Base-by-base conservation (phyloP, 495 filamentous ascomycete genomes). In the Chaetomium tenue region DNA sequence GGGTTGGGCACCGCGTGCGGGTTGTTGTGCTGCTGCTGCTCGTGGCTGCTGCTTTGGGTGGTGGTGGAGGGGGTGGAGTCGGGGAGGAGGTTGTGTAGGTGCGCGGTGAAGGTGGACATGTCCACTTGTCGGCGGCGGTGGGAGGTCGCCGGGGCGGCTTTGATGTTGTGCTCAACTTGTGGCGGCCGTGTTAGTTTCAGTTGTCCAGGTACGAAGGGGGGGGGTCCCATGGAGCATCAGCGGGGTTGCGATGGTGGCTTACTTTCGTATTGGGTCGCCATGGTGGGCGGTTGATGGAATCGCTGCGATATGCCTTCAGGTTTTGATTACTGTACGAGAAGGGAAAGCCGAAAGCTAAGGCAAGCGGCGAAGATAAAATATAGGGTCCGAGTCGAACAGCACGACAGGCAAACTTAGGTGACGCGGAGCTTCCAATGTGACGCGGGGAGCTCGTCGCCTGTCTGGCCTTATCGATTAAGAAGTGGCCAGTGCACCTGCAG, bases 71-170 rank as follows among this genome's bases (percentile, higher is more conserved):
- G 9, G 54, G 65, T 5, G 60, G 51, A 75, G 16, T 81, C 74
- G 20, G 79, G 83, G 62, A 80, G 77, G 64, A 90, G 85, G 68
- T 88, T 84, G 69, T 82, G 79, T 57, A 95, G 87, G 55, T 88
- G 87, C 50, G 87, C 80, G 80, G 89, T 92, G 85, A 98, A 97
- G 75, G 88, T 90, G 53, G 89, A 88, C 77, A 97, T 89, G 78
- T 96, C 91, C 44, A 91, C 86, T 53, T 90, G 90, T 56, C 87
- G 87, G 47, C 77, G 79, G 33, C 77, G 75, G 69, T 79, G 68
- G 67, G 79, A 44, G 62, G 71, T 65, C 59, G 78, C 67, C 37
- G 71, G 51, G 65, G 74, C 58, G 61, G 71, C 63, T 60, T 79
- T 77, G 75, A 90, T 90, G 73, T 88, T 89, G 81, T 97, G 93